Evolutionary conservation across 2,329 filamentous ascomycete species (phyloP), one percentile per base, ranked within the genome.

Genomic region (Cladorrhinum sp.): DNA sequence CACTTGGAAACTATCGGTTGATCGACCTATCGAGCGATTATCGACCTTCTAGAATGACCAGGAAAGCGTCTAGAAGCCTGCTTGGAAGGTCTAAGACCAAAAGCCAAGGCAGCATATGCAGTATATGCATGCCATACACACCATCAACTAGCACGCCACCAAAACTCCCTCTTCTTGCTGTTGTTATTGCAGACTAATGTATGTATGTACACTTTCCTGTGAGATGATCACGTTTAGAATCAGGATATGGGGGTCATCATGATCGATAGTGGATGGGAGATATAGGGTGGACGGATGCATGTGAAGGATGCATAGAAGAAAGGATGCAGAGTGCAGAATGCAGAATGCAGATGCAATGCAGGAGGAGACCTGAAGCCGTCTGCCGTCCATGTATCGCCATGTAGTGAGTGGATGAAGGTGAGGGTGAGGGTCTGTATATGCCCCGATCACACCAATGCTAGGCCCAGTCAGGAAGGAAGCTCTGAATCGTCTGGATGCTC

Each of bases 401-500:
- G 42, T 46, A 46, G n/a, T 20, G 16, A 8, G 42, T 20, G 10
- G n/a, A 18, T 5, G n/a, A 46, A 20, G 42, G 42, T 46, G 42
- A 46, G 16, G n/a, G 42, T 20, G 42, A 42, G 36, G 36, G 36
- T 42, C 54, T 30, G 33, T 55, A 18, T 55, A 58, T 62, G 56
- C 52, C 30, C 46, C 62, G 62, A 65, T 67, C 55, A 58, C 52
- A 64, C 63, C 57, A 26, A 18, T 30, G 59, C 66, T 68, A 68
- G 56, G 52, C 66, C 59, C 39, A 60, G 61, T 51, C 57, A 63
- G 67, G 67, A 66, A 69, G 67, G 62, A 65, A 51, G 23, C n/a
- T 49, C 58, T 48, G 28, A 42, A 64, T 57, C 26, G 36, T 23
- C 23, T 24, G 18, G 30, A 28, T 18, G n/a, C 20, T 16, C 33